Evolutionary conservation across 306 rosid genomes (phyloP), one percentile per base, ranked within the genome.

Genomic region (Bauhinia variegata): DNA sequence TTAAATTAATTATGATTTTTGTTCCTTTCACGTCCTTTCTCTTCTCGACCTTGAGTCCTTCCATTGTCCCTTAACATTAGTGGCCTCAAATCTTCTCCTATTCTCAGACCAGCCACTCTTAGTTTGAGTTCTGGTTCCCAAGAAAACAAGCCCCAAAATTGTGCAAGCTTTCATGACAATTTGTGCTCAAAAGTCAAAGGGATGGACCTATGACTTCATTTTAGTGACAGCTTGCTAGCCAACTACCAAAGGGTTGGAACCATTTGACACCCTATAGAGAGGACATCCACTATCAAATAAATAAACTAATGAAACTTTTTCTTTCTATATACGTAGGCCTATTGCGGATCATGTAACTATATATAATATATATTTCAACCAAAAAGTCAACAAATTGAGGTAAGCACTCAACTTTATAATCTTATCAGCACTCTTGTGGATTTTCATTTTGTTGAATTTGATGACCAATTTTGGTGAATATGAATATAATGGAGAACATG

Each of bases 101-200:
- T 11, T 11, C 3, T 60, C 34, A 53, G 13, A n/a, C n/a, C n/a
- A n/a, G 16, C 8, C 63, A 57, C n/a, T 7, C 41, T 19, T 43
- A 41, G 13, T 6, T 46, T 57, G 19, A 16, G 38, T 70, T 70
- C 62, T 28, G 1, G 6, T 55, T 42, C 0, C 32, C 67, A 47
- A 61, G 39, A 76, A 63, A 54, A 49, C 53, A 80, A 43, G 18
- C 63, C 16, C 79, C 85, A 79, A 70, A 44, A 16, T 57, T 53
- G 52, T 44, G 19, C 16, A 68, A 54, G 67, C 58, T 75, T 78
- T 65, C 81, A 62, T 65, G 46, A 44, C 13, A 67, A 56, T 67
- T 42, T 69, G 73, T 55, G 69, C 50, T 72, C 60, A n/a, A 73
- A 75, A 79, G 87, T 74, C 92, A 84, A 79, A 66, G 36, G 67